Conservation (phyloP, 1,284 basidiomycete genomes). For the Heterobasidion irregulare region DNA sequence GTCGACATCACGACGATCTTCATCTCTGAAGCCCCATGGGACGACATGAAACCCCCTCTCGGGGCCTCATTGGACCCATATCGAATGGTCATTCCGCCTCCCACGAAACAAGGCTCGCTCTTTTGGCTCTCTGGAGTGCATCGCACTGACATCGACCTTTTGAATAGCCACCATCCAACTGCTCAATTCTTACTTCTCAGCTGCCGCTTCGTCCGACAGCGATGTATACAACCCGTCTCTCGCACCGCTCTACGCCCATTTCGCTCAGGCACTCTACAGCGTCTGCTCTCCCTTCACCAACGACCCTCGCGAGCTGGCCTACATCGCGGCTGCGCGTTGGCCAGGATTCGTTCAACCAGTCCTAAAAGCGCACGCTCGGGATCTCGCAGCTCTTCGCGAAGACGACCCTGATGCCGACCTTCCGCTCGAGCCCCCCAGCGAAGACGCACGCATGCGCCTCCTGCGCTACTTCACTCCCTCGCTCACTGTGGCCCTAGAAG, state of each 20-base stretch:
- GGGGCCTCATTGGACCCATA: constrained; percentile 74
- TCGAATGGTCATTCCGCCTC: constrained; percentile 53
- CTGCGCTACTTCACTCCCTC: constrained; percentile 51
- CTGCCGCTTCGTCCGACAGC: constrained; percentile 11
- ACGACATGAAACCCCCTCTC: constrained; percentile 60
- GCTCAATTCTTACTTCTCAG: constrained; percentile 20
- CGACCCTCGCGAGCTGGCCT: constrained; percentile 64
- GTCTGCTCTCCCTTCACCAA: constrained; percentile 59
- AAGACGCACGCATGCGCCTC: constrained; percentile 56
- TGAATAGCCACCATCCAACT: constrained; percentile 27
- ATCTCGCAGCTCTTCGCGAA: constrained; percentile 6
- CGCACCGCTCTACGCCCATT: constrained; percentile 56
- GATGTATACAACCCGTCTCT: constrained; percentile 44
- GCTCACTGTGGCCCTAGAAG: constrained; percentile 50
- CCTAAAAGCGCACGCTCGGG: constrained; percentile 37
- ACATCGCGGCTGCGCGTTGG: constrained; percentile 75
- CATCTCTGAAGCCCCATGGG: constrained; percentile 65
- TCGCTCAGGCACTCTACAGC: constrained; percentile 54
- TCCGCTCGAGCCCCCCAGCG: constrained; percentile 30
- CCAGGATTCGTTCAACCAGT: constrained; percentile 67
- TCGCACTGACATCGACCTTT: not conserved
- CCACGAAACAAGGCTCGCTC: constrained; percentile 51
- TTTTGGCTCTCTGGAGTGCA: not conserved
- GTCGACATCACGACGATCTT: constrained; percentile 51
- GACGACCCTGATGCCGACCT: constrained; percentile 16